Percentiles rank a stretch among this genome's conserved stretches.
These are phyloP conservation scores for Selenicereus undatus DNA, from an alignment of 148 eudicot genomes.

Conservation along the genomic window DNA sequence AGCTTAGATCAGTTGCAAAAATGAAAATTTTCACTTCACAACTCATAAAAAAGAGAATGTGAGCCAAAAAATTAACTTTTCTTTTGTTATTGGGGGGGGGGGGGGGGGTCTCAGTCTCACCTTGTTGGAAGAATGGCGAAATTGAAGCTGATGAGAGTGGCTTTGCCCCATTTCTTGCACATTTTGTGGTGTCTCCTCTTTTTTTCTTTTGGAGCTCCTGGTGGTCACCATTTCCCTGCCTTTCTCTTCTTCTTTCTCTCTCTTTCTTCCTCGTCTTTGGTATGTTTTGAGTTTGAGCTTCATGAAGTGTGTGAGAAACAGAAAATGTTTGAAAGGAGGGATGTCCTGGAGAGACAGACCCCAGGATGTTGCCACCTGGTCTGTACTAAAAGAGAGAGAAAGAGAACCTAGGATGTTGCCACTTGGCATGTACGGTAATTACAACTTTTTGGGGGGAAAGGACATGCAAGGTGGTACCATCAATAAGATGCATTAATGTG, in stretches of 20 bases:
- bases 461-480: no score
- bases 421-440: no score
- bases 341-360: no score
- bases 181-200: neutral
- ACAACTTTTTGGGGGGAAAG: no score
- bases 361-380: no score
- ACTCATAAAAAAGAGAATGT: neutral
- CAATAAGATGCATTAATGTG: no score
- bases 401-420: no score
- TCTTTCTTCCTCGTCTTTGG: neutral
- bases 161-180: neutral
- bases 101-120: neutral
- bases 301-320: neutral
- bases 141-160: neutral
- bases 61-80: neutral
- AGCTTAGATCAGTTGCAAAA: no score
- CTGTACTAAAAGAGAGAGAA: no score
- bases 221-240: slow-evolving; percentile 8
- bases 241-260: neutral
- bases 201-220: slow-evolving; percentile 6
- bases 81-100: neutral
- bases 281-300: neutral
- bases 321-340: no score
- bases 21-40: neutral
- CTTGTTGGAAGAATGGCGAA: no score